Percentiles rank a stretch among this genome's conserved stretches.
Evolutionary conservation across 176 grass and related monocot genomes (phyloP).

Genomic region (Bonia amplexicaulis): DNA sequence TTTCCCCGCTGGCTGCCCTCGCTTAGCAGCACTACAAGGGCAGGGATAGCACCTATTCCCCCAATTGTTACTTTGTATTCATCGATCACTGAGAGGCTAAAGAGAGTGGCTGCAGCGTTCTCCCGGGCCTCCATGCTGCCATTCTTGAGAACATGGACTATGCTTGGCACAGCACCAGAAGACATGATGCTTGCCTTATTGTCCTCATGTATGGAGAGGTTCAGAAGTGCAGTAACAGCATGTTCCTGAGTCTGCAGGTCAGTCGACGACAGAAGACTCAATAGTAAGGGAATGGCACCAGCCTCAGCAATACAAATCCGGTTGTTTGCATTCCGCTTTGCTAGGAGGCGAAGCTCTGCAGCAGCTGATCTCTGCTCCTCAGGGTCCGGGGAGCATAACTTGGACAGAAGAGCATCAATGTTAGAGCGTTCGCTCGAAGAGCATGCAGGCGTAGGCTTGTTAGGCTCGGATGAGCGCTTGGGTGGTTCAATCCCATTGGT

Average conservation of each 20-base stretch:
- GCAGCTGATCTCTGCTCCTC: conserved; percentile 65
- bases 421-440: conserved; percentile 58
- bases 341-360: conserved; percentile 77
- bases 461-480: conserved; percentile 42
- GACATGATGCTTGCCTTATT: conserved; percentile 80
- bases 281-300: conserved; percentile 73
- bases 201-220: conserved; percentile 85
- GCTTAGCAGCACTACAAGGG: conserved; percentile 72
- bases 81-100: conserved; percentile 88
- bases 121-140: conserved; percentile 93
- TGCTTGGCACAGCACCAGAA: conserved; percentile 60
- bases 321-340: conserved; percentile 75
- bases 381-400: conserved; percentile 52
- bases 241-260: conserved; percentile 81
- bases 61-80: conserved; percentile 86
- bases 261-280: conserved; percentile 48
- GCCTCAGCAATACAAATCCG: conserved; percentile 87
- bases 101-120: conserved; percentile 90
- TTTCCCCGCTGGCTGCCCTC: conserved; percentile 84
- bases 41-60: conserved; percentile 66
- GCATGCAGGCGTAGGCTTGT: conserved; percentile 26
- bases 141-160: conserved; percentile 81
- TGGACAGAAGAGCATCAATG: conserved; percentile 64
- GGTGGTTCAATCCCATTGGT: conserved; percentile 67
- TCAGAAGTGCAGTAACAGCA: conserved; percentile 82